phyloP scores from a whole-genome alignment of 2,329 filamentous ascomycete genomes.

The Verticillium nubilum region DNA sequence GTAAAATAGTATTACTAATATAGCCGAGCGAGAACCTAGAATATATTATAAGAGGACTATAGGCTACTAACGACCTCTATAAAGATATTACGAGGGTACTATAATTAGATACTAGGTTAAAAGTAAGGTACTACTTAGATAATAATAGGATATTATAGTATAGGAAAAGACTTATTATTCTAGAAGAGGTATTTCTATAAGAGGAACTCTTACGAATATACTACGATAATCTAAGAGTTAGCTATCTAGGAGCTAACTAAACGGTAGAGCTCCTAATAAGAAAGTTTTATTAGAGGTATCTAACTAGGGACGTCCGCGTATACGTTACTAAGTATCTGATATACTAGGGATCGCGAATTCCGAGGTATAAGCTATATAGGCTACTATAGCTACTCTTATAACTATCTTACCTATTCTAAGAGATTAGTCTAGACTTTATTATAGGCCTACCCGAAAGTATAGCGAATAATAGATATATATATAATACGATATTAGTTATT shows the following conservation, averaged over 20 bases:
- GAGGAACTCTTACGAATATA: no score
- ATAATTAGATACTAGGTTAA: neutral
- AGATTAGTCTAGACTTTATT: constrained; percentile 1
- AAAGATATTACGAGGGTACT: neutral
- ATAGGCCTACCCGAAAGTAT: neutral
- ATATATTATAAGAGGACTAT: no score
- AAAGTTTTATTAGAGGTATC: neutral
- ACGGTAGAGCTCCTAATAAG: no score
- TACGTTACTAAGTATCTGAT: neutral
- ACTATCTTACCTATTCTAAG: neutral
- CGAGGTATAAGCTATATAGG: neutral
- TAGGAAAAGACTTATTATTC: no score
- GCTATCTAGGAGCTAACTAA: no score
- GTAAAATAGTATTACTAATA: no score
- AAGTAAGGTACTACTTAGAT: neutral
- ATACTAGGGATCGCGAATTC: neutral
- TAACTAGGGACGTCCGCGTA: neutral
- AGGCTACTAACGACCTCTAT: no score
- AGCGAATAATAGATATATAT: neutral
- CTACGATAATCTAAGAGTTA: no score
- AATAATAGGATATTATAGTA: no score
- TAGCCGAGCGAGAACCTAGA: no score
- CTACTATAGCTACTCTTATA: neutral
- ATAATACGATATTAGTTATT: no score
- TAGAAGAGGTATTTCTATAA: no score